These are phyloP conservation scores for Trebouxiophyceae sp. DNA, from an alignment of 163 green algal species.

Conservation along the genomic window DNA sequence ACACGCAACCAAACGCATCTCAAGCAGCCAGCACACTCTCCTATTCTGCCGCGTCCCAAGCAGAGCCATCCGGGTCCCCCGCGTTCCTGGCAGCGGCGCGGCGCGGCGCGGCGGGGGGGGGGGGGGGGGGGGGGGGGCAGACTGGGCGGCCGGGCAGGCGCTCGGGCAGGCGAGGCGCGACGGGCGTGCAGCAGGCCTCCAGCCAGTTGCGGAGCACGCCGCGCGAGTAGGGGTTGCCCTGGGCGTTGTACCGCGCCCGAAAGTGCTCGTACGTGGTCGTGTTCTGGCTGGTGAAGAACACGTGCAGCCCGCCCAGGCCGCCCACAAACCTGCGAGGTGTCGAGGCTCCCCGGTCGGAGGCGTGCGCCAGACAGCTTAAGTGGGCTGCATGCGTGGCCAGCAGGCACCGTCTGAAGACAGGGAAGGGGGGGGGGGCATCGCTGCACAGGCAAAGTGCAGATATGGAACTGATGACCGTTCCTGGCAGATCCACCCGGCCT, in stretches of 20 bases:
- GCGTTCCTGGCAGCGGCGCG: neutral
- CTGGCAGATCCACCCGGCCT: too few species aligned
- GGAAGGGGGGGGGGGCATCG: too few species aligned
- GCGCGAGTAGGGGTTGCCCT: conserved; percentile 64
- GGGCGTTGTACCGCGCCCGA: conserved; percentile 26
- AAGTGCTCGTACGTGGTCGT: conserved; percentile 99
- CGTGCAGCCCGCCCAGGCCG: conserved; percentile 81
- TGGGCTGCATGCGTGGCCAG: too few species aligned
- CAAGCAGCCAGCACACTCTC: too few species aligned
- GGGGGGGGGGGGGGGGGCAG: conserved; percentile 3
- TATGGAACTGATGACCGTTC: too few species aligned
- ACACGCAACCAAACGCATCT: too few species aligned
- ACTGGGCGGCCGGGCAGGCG: neutral
- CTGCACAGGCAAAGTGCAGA: too few species aligned
- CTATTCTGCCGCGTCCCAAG: too few species aligned
- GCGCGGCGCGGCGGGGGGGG: neutral
- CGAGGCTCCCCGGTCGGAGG: too few species aligned
- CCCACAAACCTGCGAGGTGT: conserved; percentile 80
- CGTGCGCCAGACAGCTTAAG: too few species aligned
- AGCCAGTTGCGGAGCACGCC: conserved; percentile 55
- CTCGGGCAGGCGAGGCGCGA: conserved; percentile 4
- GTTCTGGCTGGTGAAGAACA: conserved; percentile 82
- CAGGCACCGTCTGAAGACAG: too few species aligned
- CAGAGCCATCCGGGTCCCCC: neutral
- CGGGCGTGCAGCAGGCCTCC: conserved; percentile 23